phyloP scores from a whole-genome alignment of 2,329 filamentous ascomycete species.

The Ophiocordyceps unilateralis region DNA sequence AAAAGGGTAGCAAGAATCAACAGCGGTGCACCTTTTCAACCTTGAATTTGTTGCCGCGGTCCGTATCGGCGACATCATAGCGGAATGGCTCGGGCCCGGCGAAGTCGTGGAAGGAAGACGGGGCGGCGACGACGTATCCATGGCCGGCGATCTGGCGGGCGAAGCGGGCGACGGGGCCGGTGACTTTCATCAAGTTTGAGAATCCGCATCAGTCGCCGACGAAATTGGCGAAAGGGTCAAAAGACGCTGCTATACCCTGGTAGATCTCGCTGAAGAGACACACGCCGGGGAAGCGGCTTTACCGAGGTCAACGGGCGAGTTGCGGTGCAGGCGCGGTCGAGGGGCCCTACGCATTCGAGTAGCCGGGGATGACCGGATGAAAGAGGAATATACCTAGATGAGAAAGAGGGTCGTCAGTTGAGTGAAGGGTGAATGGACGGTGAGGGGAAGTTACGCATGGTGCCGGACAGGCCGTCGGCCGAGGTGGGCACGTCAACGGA shows the following conservation, averaged over 20 bases:
- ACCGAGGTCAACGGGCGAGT: not conserved
- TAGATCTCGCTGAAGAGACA: conserved; percentile 90
- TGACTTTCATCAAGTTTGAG: conserved; percentile 40
- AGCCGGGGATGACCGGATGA: conserved; percentile 69
- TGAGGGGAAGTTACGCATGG: conserved; percentile 27
- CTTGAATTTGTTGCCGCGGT: conserved; percentile 76
- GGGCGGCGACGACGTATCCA: conserved; percentile 83
- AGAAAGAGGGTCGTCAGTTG: conserved; percentile 3
- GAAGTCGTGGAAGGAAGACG: conserved; percentile 88
- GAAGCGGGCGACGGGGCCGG: conserved; percentile 76
- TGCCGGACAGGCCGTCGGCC: conserved; percentile 34
- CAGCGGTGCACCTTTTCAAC: conserved; percentile 46
- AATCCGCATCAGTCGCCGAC: no score
- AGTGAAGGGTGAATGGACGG: not conserved
- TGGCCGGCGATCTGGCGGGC: conserved; percentile 82
- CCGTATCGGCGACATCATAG: conserved; percentile 78
- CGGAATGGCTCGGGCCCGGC: conserved; percentile 66
- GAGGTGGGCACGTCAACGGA: conserved; percentile 31
- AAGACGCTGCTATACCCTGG: conserved; percentile 39
- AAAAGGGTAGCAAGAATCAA: no score
- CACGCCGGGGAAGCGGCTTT: conserved; percentile 61
- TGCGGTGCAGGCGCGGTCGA: not conserved
- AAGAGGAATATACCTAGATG: conserved; percentile 78
- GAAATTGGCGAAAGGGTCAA: no score
- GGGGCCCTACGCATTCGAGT: conserved; percentile 57